phyloP scores from a whole-genome alignment of 164 flowering plant genomes.

The Cinnamomum chago region DNA sequence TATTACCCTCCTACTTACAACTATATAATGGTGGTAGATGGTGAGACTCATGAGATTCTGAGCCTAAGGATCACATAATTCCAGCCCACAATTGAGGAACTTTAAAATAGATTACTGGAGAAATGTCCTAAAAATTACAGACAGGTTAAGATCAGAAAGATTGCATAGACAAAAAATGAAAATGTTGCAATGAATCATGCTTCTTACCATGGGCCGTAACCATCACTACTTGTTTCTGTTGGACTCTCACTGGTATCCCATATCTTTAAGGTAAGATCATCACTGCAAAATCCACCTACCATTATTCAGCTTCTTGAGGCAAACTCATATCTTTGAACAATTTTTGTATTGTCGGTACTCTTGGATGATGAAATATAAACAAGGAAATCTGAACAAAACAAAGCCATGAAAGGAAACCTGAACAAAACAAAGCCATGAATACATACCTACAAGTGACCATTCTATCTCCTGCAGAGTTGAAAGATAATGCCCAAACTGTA shows the following conservation, averaged over 20 bases:
- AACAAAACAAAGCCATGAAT: neutral
- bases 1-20: neutral
- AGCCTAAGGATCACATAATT: neutral
- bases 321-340: neutral
- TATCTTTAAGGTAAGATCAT: slow-evolving; percentile 31
- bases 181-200: slow-evolving; percentile 2
- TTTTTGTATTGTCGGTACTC: neutral
- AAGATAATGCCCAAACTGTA: slow-evolving; percentile 39
- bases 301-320: neutral
- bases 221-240: slow-evolving; percentile 10
- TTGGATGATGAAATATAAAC: neutral
- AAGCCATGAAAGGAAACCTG: neutral
- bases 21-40: neutral
- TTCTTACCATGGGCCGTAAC: slow-evolving; percentile 21
- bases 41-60: neutral
- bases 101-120: neutral
- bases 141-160: neutral
- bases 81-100: neutral
- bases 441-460: slow-evolving; percentile 38
- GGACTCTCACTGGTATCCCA: slow-evolving; percentile 20
- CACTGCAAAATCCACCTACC: slow-evolving; percentile 18
- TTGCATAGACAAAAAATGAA: neutral
- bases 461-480: slow-evolving; percentile 28
- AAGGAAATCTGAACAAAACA: neutral
- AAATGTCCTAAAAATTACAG: neutral